A percentile compares a stretch with the other conserved stretches of the same genome.
These are phyloP conservation scores for Pseudogymnoascus sp. DNA, from an alignment of 2,329 filamentous ascomycete species.

Conservation along the genomic window DNA sequence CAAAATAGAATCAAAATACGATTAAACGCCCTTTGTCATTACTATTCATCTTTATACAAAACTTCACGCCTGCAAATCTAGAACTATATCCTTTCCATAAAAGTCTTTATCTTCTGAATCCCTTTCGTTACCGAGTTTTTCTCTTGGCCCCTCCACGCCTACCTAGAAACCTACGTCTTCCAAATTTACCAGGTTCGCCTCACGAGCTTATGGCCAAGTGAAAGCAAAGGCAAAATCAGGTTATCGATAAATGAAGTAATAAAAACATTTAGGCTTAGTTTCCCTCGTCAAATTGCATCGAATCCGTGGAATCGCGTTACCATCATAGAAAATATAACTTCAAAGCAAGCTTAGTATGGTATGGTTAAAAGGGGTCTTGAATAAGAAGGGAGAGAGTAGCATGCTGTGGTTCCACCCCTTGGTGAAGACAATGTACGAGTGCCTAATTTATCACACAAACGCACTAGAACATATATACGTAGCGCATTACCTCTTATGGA, in stretches of 20 bases:
- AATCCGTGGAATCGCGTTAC: background rate
- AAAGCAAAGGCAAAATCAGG: background rate
- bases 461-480: background rate
- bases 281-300: background rate
- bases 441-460: background rate
- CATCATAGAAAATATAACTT: background rate
- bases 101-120: background rate
- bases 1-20: background rate
- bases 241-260: background rate
- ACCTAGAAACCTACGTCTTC: background rate
- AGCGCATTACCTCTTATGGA: background rate
- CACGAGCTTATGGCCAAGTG: background rate
- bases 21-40: background rate
- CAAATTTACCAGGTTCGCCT: background rate
- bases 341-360: background rate
- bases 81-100: background rate
- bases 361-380: background rate
- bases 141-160: background rate
- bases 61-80: too few relatives aligned
- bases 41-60: background rate
- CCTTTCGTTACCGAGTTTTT: background rate
- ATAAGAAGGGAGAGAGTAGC: background rate
- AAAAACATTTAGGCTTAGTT: background rate
- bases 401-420: background rate
- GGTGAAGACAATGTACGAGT: background rate